Evolutionary conservation across 1,139 yeast genomes (phyloP).

Genomic region (Debaryomycetaceae sp.): DNA sequence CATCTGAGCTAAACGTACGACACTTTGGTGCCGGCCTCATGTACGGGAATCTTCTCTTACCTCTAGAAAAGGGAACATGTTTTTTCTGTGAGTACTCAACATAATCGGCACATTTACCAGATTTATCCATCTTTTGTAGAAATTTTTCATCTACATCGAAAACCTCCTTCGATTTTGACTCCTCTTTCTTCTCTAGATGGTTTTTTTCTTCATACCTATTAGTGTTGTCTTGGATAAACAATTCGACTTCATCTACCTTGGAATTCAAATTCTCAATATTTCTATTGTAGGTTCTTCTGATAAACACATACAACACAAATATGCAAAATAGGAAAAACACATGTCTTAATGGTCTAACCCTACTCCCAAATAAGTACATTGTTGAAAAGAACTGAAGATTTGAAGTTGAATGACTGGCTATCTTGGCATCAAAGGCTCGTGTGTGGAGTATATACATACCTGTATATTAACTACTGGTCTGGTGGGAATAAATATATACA

Average conservation of each 20-base stretch:
- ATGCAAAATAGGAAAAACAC: neutral
- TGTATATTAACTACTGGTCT: neutral
- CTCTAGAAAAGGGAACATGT: conserved; percentile 52
- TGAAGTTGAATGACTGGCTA: no score
- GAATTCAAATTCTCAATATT: neutral
- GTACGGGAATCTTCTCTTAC: conserved; percentile 53
- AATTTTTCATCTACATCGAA: conserved; percentile 12
- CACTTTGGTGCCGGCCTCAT: conserved; percentile 75
- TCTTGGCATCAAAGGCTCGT: no score
- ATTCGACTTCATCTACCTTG: conserved; percentile 6
- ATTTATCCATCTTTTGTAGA: conserved; percentile 17
- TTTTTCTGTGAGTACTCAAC: conserved; percentile 35
- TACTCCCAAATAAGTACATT: neutral
- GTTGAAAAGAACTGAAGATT: no score
- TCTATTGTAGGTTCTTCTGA: neutral
- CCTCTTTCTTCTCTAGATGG: neutral
- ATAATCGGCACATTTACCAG: conserved; percentile 37
- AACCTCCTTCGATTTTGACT: neutral
- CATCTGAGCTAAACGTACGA: conserved; percentile 64
- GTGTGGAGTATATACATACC: no score
- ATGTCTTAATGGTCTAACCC: neutral
- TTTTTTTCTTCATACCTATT: conserved; percentile 1
- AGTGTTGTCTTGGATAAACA: conserved; percentile 3
- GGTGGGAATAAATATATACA: conserved; percentile 19
- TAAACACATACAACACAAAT: neutral